These are phyloP conservation scores for Talaromyces proteolyticus DNA, from an alignment of 495 filamentous ascomycete species.

Conservation along the genomic window DNA sequence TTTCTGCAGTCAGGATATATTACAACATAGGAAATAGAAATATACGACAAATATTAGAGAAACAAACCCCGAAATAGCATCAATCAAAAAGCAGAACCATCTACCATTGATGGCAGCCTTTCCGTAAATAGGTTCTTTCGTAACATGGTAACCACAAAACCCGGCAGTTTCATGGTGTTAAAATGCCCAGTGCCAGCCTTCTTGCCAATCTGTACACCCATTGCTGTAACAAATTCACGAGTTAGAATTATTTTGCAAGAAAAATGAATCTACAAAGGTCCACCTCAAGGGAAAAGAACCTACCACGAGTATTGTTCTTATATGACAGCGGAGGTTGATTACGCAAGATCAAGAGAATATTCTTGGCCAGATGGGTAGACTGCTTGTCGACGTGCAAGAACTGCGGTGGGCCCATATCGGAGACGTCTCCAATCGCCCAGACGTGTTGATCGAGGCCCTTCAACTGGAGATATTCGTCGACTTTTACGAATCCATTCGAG, in stretches of 20 bases:
- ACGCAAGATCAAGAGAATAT: background rate
- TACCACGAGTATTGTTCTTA: background rate
- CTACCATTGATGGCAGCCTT: background rate
- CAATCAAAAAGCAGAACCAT: conserved; percentile 1
- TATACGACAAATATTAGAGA: background rate
- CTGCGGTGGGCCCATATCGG: conserved; percentile 9
- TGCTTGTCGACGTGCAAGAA: background rate
- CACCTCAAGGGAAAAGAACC: background rate
- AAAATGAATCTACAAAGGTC: background rate
- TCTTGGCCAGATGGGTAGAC: conserved; percentile 2
- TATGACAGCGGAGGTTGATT: background rate
- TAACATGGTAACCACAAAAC: background rate
- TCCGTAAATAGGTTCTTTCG: conserved; percentile 1
- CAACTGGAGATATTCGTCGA: conserved; percentile 51
- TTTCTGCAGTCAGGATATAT: too few species aligned
- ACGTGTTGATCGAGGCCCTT: conserved; percentile 12
- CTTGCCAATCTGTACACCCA: conserved; percentile 3
- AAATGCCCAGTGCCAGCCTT: conserved; percentile 1
- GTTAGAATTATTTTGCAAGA: background rate
- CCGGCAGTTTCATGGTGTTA: background rate
- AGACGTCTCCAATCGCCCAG: conserved; percentile 37
- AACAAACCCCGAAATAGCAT: too few species aligned
- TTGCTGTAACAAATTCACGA: background rate
- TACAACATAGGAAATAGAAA: too few species aligned
- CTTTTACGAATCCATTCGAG: conserved; percentile 42